Evolutionary conservation across 176 grass and related monocot genomes (phyloP), one percentile per base, ranked within the genome.

Genomic region (Cenchrus americanus): DNA sequence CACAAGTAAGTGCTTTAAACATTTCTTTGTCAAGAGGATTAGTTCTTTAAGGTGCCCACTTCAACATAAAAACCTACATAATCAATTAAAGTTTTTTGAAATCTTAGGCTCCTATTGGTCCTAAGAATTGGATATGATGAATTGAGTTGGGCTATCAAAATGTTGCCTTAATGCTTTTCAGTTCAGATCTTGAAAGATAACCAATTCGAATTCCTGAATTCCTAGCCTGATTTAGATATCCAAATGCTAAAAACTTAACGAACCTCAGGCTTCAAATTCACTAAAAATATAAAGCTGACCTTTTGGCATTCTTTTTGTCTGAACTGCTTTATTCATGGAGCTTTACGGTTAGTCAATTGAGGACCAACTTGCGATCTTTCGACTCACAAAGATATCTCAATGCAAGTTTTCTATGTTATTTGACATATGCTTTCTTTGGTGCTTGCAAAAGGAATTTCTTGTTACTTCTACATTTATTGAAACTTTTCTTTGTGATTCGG

Each of bases 391-490:
- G 6, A 78, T 42, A 67, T 49, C 59, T 60, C 27, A 49, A 30
- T 63, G 59, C 50, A 60, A 59, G 48, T 40, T 73, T 40, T 44
- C 58, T 48, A 44, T 30, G 24, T 14, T 73, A 12, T 64, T 42
- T 83, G 6, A 79, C 76, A 80, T 59, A 48, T 70, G 59, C 26
- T 78, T 65, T 23, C n/a, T n/a, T n/a, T 34, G 26, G 65, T 78
- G 6, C 61, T n/a, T 75, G 4, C 42, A 66, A 68, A 40, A 81
- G n/a, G 19, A 21, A 34, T 78, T 46, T 52, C 37, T 66, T 84
- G 40, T 73, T 80, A 4, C 41, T 76, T 81, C 41, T 75, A 37
- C 60, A 77, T 66, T 74, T 66, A 0, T 77, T 60, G 50, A 80
- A 1, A 6, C 23, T 82, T 65, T 59, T 66, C 10, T 57, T 79